Percentiles rank a stretch among this genome's conserved stretches.
These are phyloP conservation scores for Pythium scleroteichum DNA, from an alignment of 352 stramenopile genomes.

Conservation along the genomic window DNA sequence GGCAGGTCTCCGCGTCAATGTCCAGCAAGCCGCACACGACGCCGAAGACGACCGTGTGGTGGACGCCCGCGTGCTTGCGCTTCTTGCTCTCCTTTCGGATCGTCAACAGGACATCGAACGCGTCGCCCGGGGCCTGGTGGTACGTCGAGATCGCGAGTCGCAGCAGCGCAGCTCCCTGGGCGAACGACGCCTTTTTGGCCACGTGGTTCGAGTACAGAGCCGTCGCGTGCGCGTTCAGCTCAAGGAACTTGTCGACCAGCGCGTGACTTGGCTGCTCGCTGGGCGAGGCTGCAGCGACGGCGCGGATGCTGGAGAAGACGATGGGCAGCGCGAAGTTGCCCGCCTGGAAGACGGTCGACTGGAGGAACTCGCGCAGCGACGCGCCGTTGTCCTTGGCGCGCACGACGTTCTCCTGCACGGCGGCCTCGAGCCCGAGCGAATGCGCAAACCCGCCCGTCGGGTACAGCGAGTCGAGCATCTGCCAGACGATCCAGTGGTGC, in stretches of 20 bases:
- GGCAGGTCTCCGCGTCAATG: slow-evolving; percentile 42
- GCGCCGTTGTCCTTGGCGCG: slow-evolving; percentile 17
- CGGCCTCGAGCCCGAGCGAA: slow-evolving; percentile 77
- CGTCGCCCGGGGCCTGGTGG: slow-evolving; percentile 23
- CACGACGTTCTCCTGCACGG: slow-evolving; percentile 69
- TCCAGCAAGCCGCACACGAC: slow-evolving; percentile 57
- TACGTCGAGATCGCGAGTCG: slow-evolving; percentile 69
- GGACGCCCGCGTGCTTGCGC: slow-evolving; percentile 48
- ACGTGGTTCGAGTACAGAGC: slow-evolving; percentile 83
- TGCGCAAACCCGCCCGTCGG: slow-evolving; percentile 83
- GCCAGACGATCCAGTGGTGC: slow-evolving; percentile 59
- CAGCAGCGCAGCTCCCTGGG: slow-evolving; percentile 68
- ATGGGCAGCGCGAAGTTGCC: slow-evolving; percentile 76
- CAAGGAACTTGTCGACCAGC: slow-evolving; percentile 47
- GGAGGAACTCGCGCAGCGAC: slow-evolving; percentile 61
- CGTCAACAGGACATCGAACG: slow-evolving; percentile 40
- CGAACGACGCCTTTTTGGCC: slow-evolving; percentile 71
- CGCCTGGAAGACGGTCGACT: slow-evolving; percentile 63
- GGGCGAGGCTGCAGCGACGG: not conserved
- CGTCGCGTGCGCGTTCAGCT: slow-evolving; percentile 48
- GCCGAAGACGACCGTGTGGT: slow-evolving; percentile 74
- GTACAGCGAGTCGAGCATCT: slow-evolving; percentile 85
- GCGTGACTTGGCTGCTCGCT: no score
- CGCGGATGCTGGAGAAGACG: slow-evolving; percentile 50
- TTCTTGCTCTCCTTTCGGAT: slow-evolving; percentile 56